Conservation (phyloP, 1,284 basidiomycete genomes). For the Calocybe gambosa region DNA sequence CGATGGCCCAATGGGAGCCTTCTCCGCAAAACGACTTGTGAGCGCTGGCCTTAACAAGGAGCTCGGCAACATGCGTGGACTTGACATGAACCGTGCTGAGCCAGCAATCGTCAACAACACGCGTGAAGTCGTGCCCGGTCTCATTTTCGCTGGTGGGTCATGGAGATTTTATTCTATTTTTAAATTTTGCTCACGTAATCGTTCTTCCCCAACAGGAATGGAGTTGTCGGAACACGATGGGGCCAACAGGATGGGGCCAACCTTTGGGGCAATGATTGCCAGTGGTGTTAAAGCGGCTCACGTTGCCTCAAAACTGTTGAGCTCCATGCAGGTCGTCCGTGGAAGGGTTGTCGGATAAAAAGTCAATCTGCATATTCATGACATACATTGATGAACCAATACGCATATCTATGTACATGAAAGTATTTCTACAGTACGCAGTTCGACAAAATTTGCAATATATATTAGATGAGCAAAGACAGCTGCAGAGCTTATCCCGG, state of each 20-base stretch:
- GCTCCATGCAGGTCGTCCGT: conserved; percentile 52
- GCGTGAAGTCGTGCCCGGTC: conserved; percentile 74
- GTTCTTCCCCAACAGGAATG: conserved; percentile 51
- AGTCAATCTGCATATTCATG: not conserved
- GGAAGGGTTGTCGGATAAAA: conserved; percentile 54
- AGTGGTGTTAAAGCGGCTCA: conserved; percentile 75
- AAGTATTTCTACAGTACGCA: not conserved
- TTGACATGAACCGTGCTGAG: conserved; percentile 77
- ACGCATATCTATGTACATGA: not conserved
- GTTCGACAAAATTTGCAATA: too few relatives aligned
- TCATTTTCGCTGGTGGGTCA: conserved; percentile 63
- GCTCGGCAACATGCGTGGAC: conserved; percentile 76
- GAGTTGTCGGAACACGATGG: conserved; percentile 83
- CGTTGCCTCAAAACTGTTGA: conserved; percentile 63
- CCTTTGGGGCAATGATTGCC: conserved; percentile 79
- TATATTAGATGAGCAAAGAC: too few relatives aligned
- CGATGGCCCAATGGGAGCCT: conserved; percentile 84
- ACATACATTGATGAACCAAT: not conserved
- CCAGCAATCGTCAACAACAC: conserved; percentile 74
- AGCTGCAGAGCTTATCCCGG: too few relatives aligned
- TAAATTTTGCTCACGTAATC: not conserved
- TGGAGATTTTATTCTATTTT: not conserved
- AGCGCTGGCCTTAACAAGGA: conserved; percentile 72
- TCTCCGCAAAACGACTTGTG: conserved; percentile 78
- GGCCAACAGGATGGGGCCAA: conserved; percentile 76